A percentile compares a stretch with the other conserved stretches of the same genome.
Conservation (phyloP, 768 basidiomycete species). For the Suillus variegatus region DNA sequence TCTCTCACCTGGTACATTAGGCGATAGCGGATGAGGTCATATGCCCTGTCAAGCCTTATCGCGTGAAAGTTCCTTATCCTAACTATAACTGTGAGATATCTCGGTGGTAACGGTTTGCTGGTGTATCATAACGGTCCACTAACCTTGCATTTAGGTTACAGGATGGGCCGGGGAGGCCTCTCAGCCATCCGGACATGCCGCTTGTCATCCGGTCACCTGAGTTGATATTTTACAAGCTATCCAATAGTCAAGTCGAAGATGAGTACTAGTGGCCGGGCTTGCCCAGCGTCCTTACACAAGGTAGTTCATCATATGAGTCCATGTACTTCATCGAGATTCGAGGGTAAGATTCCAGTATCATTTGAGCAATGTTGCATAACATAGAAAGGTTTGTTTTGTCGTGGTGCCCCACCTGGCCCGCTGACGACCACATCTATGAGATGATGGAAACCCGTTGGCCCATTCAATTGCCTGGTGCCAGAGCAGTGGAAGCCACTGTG, state of each 20-base stretch:
- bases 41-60: not conserved
- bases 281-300: not conserved
- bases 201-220: too few species aligned
- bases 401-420: too few species aligned
- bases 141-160: too few species aligned
- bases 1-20: not conserved
- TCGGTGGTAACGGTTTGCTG: too few species aligned
- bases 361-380: not conserved
- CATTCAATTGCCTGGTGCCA: not conserved
- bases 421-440: not conserved
- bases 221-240: too few species aligned
- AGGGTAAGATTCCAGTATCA: too few species aligned
- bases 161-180: too few species aligned
- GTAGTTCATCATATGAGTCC: not conserved
- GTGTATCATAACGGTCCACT: not conserved
- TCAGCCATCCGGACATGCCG: too few species aligned
- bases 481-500: not conserved
- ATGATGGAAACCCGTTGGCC: not conserved
- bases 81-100: slow-evolving; percentile 2
- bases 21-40: not conserved
- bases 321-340: too few species aligned
- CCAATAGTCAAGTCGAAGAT: too few species aligned
- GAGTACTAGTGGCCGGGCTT: not conserved
- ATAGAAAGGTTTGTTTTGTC: too few species aligned
- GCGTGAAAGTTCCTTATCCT: not conserved